Evolutionary conservation across 176 grass and related monocot species (phyloP).

Genomic region (Rhynchospora breviuscula): DNA sequence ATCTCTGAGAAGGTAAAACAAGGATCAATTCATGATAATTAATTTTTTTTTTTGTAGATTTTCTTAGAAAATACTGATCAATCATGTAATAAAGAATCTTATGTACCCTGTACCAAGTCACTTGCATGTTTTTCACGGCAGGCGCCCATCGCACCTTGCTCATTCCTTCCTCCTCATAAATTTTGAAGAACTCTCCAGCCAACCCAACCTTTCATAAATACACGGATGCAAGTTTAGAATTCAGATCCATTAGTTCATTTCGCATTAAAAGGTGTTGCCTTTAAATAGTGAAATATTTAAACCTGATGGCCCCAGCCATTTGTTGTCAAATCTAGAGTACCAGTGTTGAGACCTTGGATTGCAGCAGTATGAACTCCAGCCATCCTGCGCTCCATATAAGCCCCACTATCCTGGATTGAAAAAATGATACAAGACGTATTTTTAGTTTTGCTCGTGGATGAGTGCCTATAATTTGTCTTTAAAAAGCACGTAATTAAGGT

Average conservation of each 20-base stretch:
- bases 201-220: slow-evolving; percentile 43
- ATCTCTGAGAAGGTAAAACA: slow-evolving; percentile 41
- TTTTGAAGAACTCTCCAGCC: slow-evolving; percentile 48
- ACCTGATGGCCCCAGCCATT: slow-evolving; percentile 86
- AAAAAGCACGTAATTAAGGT: background rate
- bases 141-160: slow-evolving; percentile 35
- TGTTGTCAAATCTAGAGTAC: slow-evolving; percentile 64
- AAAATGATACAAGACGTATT: background rate
- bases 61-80: background rate
- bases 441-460: background rate
- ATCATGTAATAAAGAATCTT: background rate
- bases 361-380: slow-evolving; percentile 37
- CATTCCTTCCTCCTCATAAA: slow-evolving; percentile 48
- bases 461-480: background rate
- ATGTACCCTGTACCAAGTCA: slow-evolving; percentile 81
- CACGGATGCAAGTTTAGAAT: background rate
- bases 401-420: slow-evolving; percentile 60
- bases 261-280: background rate
- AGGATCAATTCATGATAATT: background rate
- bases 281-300: slow-evolving; percentile 19
- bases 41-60: background rate
- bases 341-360: slow-evolving; percentile 87
- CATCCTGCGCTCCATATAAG: slow-evolving; percentile 42
- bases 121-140: slow-evolving; percentile 23
- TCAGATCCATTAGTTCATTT: background rate